These are phyloP conservation scores for Aureobasidium mangrovei DNA, from an alignment of 2,329 filamentous ascomycete genomes.

Conservation along the genomic window DNA sequence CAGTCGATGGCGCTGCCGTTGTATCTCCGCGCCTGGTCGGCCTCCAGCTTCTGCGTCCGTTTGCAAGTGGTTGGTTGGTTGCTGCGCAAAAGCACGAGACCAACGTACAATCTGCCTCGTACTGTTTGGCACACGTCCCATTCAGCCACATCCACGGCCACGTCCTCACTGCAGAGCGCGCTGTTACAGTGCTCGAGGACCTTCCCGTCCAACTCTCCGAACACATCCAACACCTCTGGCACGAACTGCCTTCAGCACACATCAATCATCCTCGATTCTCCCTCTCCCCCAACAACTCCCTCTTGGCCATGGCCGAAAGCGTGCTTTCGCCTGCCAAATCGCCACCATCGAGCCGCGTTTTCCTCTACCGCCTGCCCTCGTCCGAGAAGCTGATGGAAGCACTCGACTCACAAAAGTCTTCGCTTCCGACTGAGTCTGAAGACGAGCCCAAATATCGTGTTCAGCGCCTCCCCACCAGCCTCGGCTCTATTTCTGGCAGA, in stretches of 20 bases:
- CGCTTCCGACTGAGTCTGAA: background rate
- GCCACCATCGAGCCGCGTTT: conserved; percentile 23
- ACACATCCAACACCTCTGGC: conserved; percentile 22
- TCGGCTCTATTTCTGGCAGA: conserved; percentile 10
- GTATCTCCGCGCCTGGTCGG: conserved; percentile 15
- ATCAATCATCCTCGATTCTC: conserved; percentile 26
- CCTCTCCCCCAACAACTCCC: conserved; percentile 17
- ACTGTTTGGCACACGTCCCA: conserved; percentile 24
- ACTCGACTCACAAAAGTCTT: conserved; percentile 12
- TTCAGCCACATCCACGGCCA: conserved; percentile 14
- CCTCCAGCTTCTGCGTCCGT: conserved; percentile 24
- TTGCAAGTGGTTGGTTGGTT: conserved; percentile 23
- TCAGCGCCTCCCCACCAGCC: conserved; percentile 12
- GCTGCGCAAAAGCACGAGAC: conserved; percentile 25
- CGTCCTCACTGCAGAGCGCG: conserved; percentile 18
- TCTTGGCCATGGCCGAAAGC: conserved; percentile 25
- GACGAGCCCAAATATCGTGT: conserved; percentile 1
- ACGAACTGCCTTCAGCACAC: conserved; percentile 26
- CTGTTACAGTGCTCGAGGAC: conserved; percentile 22
- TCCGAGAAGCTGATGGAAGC: conserved; percentile 16
- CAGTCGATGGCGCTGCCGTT: background rate
- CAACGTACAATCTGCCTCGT: conserved; percentile 18
- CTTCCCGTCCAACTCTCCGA: conserved; percentile 22
- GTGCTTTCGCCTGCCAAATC: conserved; percentile 18
- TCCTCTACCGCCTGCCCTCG: conserved; percentile 24